phyloP scores from a whole-genome alignment of 192 early-diverging fungal species.

The Coemansia biformis region DNA sequence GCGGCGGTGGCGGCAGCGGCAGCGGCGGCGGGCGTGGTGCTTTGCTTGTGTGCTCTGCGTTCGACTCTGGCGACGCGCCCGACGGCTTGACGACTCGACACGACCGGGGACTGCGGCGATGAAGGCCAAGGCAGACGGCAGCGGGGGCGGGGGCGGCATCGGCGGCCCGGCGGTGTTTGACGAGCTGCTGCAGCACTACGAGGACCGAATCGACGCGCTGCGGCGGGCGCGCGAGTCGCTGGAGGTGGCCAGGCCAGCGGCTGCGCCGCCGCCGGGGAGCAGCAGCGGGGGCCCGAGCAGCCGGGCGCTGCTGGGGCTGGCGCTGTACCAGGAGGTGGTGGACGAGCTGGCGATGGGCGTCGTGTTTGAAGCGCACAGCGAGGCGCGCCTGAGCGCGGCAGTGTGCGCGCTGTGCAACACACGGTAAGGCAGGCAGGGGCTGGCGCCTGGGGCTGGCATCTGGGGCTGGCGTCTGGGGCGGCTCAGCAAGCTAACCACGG shows the following conservation, averaged over 20 bases:
- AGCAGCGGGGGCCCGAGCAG: conserved; percentile 2
- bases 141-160: too few species aligned
- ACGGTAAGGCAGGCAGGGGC: conserved; percentile 51
- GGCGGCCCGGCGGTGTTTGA: conserved; percentile 32
- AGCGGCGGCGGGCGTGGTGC: too few species aligned
- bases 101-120: too few species aligned
- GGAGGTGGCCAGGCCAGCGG: conserved; percentile 21
- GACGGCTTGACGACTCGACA: too few species aligned
- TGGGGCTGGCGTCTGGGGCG: too few species aligned
- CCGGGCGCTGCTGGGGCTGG: conserved; percentile 39
- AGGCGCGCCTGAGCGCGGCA: conserved; percentile 55
- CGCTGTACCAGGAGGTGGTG: conserved; percentile 55
- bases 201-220: conserved; percentile 29
- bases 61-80: too few species aligned
- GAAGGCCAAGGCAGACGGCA: conserved; percentile 3
- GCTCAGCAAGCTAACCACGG: too few species aligned
- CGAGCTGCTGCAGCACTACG: conserved; percentile 41
- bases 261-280: conserved; percentile 19
- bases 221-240: conserved; percentile 33
- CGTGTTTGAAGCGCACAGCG: conserved; percentile 65
- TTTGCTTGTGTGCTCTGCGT: background rate
- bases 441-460: background rate
- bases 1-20: too few species aligned
- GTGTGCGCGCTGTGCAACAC: conserved; percentile 73
- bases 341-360: conserved; percentile 70